Conservation (phyloP, 768 basidiomycete genomes). For the Dentipellis sp. region DNA sequence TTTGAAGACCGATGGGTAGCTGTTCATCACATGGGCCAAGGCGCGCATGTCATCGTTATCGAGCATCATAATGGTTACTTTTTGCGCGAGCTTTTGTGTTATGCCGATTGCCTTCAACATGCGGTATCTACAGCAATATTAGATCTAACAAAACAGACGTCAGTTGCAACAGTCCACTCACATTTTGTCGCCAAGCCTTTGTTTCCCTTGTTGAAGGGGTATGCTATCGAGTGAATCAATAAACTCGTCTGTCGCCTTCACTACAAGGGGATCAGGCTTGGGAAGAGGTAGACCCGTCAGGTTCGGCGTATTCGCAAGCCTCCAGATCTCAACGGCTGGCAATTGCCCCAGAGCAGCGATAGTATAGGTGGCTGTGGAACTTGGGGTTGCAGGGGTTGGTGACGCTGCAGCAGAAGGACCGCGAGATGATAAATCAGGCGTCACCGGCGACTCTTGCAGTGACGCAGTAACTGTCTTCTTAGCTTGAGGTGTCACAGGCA, state of each 20-base stretch:
- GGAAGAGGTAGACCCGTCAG: slow-evolving; percentile 25
- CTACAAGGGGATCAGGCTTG: slow-evolving; percentile 15
- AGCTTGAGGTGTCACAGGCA: slow-evolving; percentile 56
- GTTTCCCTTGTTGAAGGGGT: slow-evolving; percentile 75
- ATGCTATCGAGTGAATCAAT: slow-evolving; percentile 55
- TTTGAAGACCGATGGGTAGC: slow-evolving; percentile 73
- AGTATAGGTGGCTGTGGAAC: slow-evolving; percentile 38
- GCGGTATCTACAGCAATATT: slow-evolving; percentile 29
- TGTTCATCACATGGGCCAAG: slow-evolving; percentile 81
- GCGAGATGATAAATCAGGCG: slow-evolving; percentile 68
- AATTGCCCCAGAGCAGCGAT: slow-evolving; percentile 62
- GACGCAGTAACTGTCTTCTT: slow-evolving; percentile 24
- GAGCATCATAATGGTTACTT: slow-evolving; percentile 74
- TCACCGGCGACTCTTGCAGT: slow-evolving; percentile 48
- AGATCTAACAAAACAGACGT: slow-evolving; percentile 3
- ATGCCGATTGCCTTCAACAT: slow-evolving; percentile 70
- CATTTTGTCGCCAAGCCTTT: slow-evolving; percentile 73
- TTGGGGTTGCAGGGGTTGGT: slow-evolving; percentile 57
- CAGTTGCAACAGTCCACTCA: slow-evolving; percentile 23
- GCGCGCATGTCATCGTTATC: slow-evolving; percentile 81
- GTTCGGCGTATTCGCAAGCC: slow-evolving; percentile 44
- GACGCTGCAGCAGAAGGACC: slow-evolving; percentile 67
- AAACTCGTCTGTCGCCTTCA: slow-evolving; percentile 56
- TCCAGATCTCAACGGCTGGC: slow-evolving; percentile 68
- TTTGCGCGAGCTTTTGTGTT: slow-evolving; percentile 61